These are phyloP conservation scores for Diaporthe sp. DNA, from an alignment of 2,329 filamentous ascomycete species.

Conservation along the genomic window DNA sequence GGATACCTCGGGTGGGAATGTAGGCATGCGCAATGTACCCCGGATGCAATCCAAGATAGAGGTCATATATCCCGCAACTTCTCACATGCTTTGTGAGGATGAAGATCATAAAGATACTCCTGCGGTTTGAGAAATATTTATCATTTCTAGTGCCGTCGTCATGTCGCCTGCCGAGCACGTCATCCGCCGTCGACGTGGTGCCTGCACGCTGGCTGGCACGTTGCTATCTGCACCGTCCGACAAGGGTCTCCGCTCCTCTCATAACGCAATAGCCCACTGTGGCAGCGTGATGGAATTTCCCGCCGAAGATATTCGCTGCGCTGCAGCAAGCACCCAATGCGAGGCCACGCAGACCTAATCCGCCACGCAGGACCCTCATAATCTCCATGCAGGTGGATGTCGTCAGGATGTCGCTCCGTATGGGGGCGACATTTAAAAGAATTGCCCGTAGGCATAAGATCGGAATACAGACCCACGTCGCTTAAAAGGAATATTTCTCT, in stretches of 20 bases:
- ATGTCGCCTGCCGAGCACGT: slow-evolving; percentile 11
- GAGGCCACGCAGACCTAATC: background rate
- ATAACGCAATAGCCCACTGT: slow-evolving; percentile 30
- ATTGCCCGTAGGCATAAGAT: background rate
- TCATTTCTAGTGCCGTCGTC: slow-evolving; percentile 11
- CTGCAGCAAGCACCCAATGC: background rate
- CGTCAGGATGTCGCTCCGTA: background rate
- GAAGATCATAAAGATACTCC: background rate
- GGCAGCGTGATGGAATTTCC: slow-evolving; percentile 22
- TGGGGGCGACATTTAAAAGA: background rate
- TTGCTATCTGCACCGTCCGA: background rate
- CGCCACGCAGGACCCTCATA: background rate
- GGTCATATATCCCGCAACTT: background rate
- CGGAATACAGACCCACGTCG: background rate
- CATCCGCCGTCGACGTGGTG: background rate
- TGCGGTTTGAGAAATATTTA: background rate
- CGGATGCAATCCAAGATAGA: background rate
- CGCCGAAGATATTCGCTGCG: background rate
- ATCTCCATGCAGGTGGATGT: background rate
- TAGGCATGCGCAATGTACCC: background rate
- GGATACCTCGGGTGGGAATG: too few relatives aligned
- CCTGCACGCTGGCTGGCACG: background rate
- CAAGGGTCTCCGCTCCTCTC: background rate
- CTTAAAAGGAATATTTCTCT: background rate
- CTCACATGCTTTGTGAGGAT: background rate